These are phyloP conservation scores for Starmerella vitae DNA, from an alignment of 805 yeast species.

Conservation along the genomic window DNA sequence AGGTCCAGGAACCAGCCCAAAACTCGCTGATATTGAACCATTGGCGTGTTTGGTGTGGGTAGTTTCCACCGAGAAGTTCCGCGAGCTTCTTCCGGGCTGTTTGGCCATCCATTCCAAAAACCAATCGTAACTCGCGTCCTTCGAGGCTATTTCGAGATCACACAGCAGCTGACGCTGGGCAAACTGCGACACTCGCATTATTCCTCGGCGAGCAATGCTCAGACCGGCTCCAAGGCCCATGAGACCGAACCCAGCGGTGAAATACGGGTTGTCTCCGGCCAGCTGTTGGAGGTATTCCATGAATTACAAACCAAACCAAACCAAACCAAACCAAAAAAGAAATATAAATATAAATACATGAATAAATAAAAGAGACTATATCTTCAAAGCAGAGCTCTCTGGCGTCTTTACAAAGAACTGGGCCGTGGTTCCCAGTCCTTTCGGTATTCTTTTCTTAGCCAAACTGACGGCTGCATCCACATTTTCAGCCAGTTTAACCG, in stretches of 20 bases:
- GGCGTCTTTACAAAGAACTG: constrained; percentile 19
- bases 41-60: constrained; percentile 77
- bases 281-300: constrained; percentile 12
- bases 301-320: neutral
- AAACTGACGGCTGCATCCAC: constrained; percentile 13
- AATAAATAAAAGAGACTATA: too few relatives aligned
- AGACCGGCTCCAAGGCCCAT: constrained; percentile 89
- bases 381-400: constrained; percentile 17
- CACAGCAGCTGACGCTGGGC: constrained; percentile 73
- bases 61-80: constrained; percentile 87
- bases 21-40: constrained; percentile 76
- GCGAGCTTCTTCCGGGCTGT: constrained; percentile 55
- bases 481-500: constrained; percentile 15
- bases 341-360: too few relatives aligned
- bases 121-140: constrained; percentile 90
- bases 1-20: constrained; percentile 91
- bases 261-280: constrained; percentile 69
- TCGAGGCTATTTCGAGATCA: constrained; percentile 84
- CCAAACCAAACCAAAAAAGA: neutral
- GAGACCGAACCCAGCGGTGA: constrained; percentile 96
- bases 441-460: constrained; percentile 10
- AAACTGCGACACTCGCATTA: constrained; percentile 48
- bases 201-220: constrained; percentile 61
- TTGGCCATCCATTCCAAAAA: constrained; percentile 92
- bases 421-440: constrained; percentile 13